A percentile compares a stretch with the other conserved stretches of the same genome.
Conservation (phyloP, 345 rosid genomes). For the Bruguiera sexangula region DNA sequence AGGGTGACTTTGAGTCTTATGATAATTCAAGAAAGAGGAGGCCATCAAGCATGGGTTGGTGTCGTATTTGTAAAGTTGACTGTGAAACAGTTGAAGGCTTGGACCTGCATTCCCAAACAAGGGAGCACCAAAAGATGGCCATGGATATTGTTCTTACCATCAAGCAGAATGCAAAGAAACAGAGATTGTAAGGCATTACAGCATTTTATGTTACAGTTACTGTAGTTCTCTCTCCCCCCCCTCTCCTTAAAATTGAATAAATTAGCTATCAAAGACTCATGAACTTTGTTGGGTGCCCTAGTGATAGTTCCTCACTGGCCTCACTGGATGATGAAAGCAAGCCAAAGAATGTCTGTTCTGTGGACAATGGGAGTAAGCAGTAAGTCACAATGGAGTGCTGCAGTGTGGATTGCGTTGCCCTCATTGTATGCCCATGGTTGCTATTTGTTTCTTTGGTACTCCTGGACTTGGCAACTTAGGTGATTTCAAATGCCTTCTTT, state of each 20-base stretch:
- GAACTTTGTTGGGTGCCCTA: conserved; percentile 34
- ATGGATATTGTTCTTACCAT: conserved; percentile 60
- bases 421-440: conserved; percentile 22
- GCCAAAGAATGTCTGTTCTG: conserved; percentile 35
- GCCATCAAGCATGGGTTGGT: conserved; percentile 60
- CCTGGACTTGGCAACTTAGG: conserved; percentile 29
- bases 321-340: conserved; percentile 44
- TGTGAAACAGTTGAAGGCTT: conserved; percentile 71
- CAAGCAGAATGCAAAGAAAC: conserved; percentile 71
- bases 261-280: neutral
- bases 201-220: neutral
- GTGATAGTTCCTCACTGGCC: conserved; percentile 40
- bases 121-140: conserved; percentile 70
- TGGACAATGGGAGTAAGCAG: conserved; percentile 46
- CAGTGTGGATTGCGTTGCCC: conserved; percentile 13
- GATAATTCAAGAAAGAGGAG: conserved; percentile 56
- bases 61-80: conserved; percentile 74
- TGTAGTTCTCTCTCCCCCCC: neutral
- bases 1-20: conserved; percentile 51
- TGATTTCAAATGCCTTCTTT: conserved; percentile 36
- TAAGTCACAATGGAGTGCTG: conserved; percentile 25
- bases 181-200: conserved; percentile 43
- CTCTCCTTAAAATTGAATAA: neutral
- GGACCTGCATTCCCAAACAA: conserved; percentile 66
- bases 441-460: conserved; percentile 33